A percentile compares a stretch with the other conserved stretches of the same genome.
phyloP scores from a whole-genome alignment of 257 asterid genomes.

The Scutellaria minor region DNA sequence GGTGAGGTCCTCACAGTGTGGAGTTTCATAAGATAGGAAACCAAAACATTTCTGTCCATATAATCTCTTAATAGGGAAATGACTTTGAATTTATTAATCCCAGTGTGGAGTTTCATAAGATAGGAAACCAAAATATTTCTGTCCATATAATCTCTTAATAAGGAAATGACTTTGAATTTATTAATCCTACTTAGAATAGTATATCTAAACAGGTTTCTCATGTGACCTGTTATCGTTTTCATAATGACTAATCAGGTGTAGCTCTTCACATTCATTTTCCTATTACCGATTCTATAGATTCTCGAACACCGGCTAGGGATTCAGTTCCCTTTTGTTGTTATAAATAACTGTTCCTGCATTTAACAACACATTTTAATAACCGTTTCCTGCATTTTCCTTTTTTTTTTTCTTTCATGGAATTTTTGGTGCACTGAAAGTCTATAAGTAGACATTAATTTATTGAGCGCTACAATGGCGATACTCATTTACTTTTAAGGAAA shows the following conservation, averaged over 20 bases:
- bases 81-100: neutral
- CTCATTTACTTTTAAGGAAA: neutral
- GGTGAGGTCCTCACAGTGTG: neutral
- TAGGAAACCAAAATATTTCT: neutral
- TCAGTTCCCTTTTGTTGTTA: no score
- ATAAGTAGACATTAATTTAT: neutral
- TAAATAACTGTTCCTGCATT: no score
- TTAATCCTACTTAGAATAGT: constrained; percentile 1
- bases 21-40: neutral
- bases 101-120: neutral
- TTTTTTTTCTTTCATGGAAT: neutral
- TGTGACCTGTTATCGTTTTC: constrained; percentile 5
- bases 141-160: constrained; percentile 5
- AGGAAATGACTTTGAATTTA: constrained; percentile 13
- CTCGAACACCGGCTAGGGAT: no score
- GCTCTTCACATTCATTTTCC: neutral
- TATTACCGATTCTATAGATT: neutral
- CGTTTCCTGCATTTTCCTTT: no score
- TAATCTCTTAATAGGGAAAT: constrained; percentile 20
- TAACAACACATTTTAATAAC: neutral
- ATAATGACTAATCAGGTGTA: neutral
- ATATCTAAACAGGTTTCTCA: neutral
- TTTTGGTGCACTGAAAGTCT: neutral
- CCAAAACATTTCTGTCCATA: neutral
- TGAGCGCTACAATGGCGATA: neutral